Conservation (phyloP, 1,139 yeast species). For the Hemisphaericaspora xylofermentans region DNA sequence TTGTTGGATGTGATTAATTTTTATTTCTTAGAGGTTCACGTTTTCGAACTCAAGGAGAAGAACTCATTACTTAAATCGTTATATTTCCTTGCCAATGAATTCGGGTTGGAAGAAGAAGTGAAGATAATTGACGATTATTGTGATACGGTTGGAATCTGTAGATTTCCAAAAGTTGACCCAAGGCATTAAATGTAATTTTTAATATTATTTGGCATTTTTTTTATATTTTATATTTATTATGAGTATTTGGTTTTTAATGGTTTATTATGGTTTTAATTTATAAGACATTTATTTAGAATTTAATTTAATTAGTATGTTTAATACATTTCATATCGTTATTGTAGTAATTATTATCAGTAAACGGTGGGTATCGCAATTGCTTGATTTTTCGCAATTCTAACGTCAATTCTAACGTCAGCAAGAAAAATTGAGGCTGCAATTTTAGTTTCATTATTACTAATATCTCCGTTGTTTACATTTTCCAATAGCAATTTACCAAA, state of each 20-base stretch:
- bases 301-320: too few species aligned
- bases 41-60: constrained; percentile 18
- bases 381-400: neutral
- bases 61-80: constrained; percentile 19
- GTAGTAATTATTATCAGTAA: too few species aligned
- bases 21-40: constrained; percentile 29
- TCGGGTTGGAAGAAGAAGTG: constrained; percentile 15
- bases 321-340: too few species aligned
- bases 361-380: neutral
- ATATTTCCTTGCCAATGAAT: constrained; percentile 17
- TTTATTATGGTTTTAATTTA: constrained; percentile 1
- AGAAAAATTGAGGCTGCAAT: neutral
- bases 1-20: constrained; percentile 25
- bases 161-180: neutral
- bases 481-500: too few species aligned
- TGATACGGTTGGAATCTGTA: neutral
- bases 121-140: constrained; percentile 5
- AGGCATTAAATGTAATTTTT: neutral
- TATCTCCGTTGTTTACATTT: neutral
- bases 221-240: constrained; percentile 2
- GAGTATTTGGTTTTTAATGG: constrained; percentile 1
- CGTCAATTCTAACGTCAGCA: neutral
- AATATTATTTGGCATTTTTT: too few species aligned
- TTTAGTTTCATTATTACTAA: neutral
- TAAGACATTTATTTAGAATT: constrained; percentile 1